phyloP scores from a whole-genome alignment of 2,329 filamentous ascomycete species.

The Claviceps maximensis region DNA sequence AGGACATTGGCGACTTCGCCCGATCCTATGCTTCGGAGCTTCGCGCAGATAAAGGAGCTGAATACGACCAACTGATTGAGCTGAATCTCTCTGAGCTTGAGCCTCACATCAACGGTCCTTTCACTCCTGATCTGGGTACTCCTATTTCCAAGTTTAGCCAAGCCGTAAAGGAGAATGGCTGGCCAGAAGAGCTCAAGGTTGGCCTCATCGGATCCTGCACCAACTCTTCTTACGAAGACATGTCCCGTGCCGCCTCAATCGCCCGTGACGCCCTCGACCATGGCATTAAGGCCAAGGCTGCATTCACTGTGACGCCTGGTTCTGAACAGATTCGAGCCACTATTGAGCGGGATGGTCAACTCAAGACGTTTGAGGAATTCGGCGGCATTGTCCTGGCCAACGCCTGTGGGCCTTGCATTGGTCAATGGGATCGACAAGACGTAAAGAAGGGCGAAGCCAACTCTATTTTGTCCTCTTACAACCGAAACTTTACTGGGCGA shows the following conservation, averaged over 20 bases:
- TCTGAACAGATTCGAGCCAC: conserved; percentile 95
- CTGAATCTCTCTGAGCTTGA: conserved; percentile 92
- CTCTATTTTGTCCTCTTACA: conserved; percentile 97
- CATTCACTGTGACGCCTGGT: conserved; percentile 91
- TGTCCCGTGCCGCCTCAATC: conserved; percentile 86
- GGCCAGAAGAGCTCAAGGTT: conserved; percentile 94
- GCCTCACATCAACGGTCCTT: conserved; percentile 96
- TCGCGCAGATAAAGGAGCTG: conserved; percentile 72
- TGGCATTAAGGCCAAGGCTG: conserved; percentile 82
- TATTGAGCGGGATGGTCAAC: conserved; percentile 78
- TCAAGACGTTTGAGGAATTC: conserved; percentile 91
- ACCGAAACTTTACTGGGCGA: conserved; percentile 98
- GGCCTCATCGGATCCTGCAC: conserved; percentile 97
- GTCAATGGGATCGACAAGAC: conserved; percentile 88
- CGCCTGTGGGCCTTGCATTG: conserved; percentile 85
- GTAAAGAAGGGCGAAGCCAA: conserved; percentile 93
- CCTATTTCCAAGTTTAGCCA: conserved; percentile 97
- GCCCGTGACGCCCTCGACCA: conserved; percentile 82
- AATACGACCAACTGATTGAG: conserved; percentile 94
- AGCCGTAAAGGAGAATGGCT: conserved; percentile 84
- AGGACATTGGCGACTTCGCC: conserved; percentile 81
- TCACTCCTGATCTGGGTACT: conserved; percentile 95
- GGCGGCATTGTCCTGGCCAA: conserved; percentile 91
- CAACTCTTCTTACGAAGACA: conserved; percentile 77
- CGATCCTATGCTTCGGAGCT: conserved; percentile 76